Percentiles rank a stretch among this genome's conserved stretches.
These are phyloP conservation scores for Termitomyces sp. DNA, from an alignment of 768 basidiomycete genomes.

Conservation along the genomic window DNA sequence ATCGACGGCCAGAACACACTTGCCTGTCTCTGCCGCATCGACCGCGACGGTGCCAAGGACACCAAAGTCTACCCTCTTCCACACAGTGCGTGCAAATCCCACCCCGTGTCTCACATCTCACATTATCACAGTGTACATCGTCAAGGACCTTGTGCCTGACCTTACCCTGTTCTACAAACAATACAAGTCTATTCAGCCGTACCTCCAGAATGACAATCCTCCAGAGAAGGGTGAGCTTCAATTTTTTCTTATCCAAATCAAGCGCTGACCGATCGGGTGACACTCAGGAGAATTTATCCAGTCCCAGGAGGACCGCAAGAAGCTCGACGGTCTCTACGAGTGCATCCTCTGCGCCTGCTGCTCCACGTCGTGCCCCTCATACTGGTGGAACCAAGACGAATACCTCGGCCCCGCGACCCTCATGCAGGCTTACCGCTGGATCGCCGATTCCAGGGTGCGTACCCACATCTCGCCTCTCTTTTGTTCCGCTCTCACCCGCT, in stretches of 20 bases:
- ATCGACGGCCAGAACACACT: conserved; percentile 97
- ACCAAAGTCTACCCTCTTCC: conserved; percentile 95
- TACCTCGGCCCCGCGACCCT: conserved; percentile 96
- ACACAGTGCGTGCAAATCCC: conserved; percentile 85
- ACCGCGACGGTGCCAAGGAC: conserved; percentile 64
- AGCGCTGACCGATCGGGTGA: not conserved
- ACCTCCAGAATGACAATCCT: conserved; percentile 88
- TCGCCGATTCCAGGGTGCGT: conserved; percentile 89
- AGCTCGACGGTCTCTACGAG: conserved; percentile 96
- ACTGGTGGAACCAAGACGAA: conserved; percentile 99
- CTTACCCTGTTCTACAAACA: conserved; percentile 95
- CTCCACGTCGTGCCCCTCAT: conserved; percentile 94
- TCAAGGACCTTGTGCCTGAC: conserved; percentile 97
- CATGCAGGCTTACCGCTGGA: conserved; percentile 98
- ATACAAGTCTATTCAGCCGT: conserved; percentile 99
- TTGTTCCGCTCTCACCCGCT: not conserved
- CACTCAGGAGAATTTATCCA: conserved; percentile 74
- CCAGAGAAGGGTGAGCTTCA: conserved; percentile 51
- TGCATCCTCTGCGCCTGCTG: conserved; percentile 97
- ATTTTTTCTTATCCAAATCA: not conserved
- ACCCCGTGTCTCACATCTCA: not conserved
- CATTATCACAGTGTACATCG: conserved; percentile 77
- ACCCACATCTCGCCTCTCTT: not conserved
- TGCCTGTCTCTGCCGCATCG: conserved; percentile 94
- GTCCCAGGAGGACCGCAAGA: conserved; percentile 86